Evolutionary conservation across 2,329 filamentous ascomycete species (phyloP).

Genomic region (Alternaria sp.): DNA sequence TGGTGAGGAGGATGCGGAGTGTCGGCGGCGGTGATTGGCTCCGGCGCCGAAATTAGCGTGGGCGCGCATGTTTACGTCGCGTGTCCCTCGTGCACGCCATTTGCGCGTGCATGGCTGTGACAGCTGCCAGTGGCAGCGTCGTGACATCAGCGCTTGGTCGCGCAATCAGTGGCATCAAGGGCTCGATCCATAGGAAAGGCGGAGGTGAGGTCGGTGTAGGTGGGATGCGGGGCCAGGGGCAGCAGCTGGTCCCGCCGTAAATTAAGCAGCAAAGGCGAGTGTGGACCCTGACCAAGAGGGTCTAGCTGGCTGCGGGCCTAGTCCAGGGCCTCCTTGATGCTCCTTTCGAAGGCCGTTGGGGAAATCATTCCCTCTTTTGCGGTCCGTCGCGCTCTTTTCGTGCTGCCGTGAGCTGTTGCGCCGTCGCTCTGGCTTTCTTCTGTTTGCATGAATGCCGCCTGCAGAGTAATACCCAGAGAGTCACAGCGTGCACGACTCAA

Average conservation of each 20-base stretch:
- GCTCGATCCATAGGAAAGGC: constrained; percentile 1
- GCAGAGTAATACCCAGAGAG: neutral
- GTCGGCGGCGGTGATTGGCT: neutral
- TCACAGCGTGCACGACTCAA: constrained; percentile 3
- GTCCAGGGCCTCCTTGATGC: constrained; percentile 25
- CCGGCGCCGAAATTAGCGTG: neutral
- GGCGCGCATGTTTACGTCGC: neutral
- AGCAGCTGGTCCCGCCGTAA: constrained; percentile 17
- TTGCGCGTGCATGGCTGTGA: neutral
- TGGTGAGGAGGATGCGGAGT: neutral
- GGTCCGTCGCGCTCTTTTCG: constrained; percentile 7
- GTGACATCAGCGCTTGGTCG: constrained; percentile 3
- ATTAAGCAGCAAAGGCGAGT: constrained; percentile 16
- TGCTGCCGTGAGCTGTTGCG: neutral
- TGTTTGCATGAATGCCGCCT: neutral
- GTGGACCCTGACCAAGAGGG: constrained; percentile 17
- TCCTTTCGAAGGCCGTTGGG: constrained; percentile 15
- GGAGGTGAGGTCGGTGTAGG: constrained; percentile 5
- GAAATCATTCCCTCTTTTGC: constrained; percentile 3
- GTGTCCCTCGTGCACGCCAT: neutral
- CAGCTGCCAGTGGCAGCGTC: neutral
- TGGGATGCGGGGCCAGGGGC: constrained; percentile 14
- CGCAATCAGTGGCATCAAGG: constrained; percentile 1
- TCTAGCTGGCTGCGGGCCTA: constrained; percentile 5
- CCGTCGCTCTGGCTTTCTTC: constrained; percentile 3